Evolutionary conservation across 805 yeast species (phyloP).

Genomic region (Wickerhamiella cacticola): DNA sequence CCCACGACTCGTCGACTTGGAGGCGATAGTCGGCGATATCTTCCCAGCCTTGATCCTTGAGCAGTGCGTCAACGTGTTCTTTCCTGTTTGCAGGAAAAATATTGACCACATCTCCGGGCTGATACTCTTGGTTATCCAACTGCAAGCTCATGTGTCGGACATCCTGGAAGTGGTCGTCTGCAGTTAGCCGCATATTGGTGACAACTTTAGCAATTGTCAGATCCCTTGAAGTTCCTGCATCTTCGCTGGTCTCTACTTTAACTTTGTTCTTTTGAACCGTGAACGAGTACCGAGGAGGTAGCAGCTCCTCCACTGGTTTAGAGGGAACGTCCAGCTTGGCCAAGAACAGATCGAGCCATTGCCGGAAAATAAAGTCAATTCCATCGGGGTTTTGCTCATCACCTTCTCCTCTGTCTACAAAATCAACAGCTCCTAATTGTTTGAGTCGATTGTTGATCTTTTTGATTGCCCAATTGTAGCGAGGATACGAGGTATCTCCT

Average conservation of each 20-base stretch:
- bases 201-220: constrained; percentile 30
- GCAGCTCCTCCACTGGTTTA: constrained; percentile 25
- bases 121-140: constrained; percentile 30
- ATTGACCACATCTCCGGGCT: constrained; percentile 73
- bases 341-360: constrained; percentile 51
- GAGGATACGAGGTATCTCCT: constrained; percentile 87
- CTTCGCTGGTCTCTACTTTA: constrained; percentile 18
- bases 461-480: constrained; percentile 76
- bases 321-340: constrained; percentile 30
- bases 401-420: constrained; percentile 69
- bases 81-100: constrained; percentile 64
- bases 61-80: constrained; percentile 47
- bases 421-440: constrained; percentile 71
- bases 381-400: constrained; percentile 72
- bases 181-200: constrained; percentile 51
- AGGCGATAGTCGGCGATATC: constrained; percentile 54
- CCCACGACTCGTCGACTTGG: constrained; percentile 29
- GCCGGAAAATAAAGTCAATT: constrained; percentile 59
- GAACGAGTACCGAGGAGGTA: constrained; percentile 30
- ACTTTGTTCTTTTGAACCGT: constrained; percentile 15
- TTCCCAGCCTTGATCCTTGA: constrained; percentile 64
- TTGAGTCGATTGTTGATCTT: constrained; percentile 65
- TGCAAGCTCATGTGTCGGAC: constrained; percentile 52
- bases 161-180: constrained; percentile 74
- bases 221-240: not conserved